Conservation (phyloP, 768 basidiomycete genomes). For the Mycena galericulata region DNA sequence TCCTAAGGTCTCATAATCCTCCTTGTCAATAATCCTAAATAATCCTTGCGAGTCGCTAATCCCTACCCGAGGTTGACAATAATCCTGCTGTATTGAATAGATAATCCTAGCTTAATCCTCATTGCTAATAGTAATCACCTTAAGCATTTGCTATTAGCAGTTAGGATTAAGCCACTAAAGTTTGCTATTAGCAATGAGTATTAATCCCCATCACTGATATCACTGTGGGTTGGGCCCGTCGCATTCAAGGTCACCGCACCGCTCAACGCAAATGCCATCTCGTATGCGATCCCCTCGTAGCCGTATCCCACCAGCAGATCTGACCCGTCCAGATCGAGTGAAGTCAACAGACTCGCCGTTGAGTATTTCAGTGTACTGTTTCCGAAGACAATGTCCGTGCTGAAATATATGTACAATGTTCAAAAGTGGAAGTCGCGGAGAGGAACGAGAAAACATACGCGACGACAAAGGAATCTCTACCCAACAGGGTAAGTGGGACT, state of each 20-base stretch:
- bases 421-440: neutral
- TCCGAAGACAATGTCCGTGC: constrained; percentile 66
- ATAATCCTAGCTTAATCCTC: too few species aligned
- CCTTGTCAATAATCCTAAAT: too few species aligned
- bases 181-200: too few species aligned
- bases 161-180: too few species aligned
- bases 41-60: too few species aligned
- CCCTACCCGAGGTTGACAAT: too few species aligned
- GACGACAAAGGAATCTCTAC: constrained; percentile 66
- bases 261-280: constrained; percentile 46
- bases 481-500: constrained; percentile 57
- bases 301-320: constrained; percentile 60
- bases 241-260: constrained; percentile 36
- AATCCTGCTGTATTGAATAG: too few species aligned
- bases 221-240: constrained; percentile 21
- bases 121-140: too few species aligned
- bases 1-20: too few species aligned
- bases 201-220: too few species aligned
- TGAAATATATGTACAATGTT: constrained; percentile 32
- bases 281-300: constrained; percentile 47
- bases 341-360: constrained; percentile 65
- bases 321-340: constrained; percentile 51
- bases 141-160: too few species aligned
- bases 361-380: constrained; percentile 60
- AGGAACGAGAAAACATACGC: constrained; percentile 39